Base-by-base conservation (phyloP, 2,329 filamentous ascomycete species). In the Penicillium concentricum region DNA sequence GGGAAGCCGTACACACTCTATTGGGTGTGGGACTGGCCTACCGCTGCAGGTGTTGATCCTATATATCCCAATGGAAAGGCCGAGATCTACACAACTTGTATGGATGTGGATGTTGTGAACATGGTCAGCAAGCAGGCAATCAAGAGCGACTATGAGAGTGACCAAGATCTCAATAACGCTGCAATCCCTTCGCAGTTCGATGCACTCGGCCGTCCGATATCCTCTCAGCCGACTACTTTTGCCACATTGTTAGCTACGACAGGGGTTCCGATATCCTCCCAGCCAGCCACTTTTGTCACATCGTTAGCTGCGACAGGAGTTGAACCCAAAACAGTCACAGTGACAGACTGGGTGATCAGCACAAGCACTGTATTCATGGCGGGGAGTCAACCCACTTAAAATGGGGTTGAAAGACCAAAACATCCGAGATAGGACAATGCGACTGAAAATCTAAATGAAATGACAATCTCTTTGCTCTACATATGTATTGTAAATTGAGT, bases 21-120 rank as follows among this genome's bases (percentile, higher is more conserved):
- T 80, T 97, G 93, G 93, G 88, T 97, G 44, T 97, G 94, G 94
- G 89, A 96, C 74, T 99, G 92, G 91, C 87, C 88, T 3, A 87
- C 84, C 15, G 79, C 62, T n/a, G 67, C 75, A 12, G 65, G 67
- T 37, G 69, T 60, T 18, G 69, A 76, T 58, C 64, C 72, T 16
- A 66, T 60, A 9, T 62, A 75, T 22, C 73, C 74, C n/a, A 61
- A 75, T 7, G 77, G 77, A 39, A 79, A 79, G 62, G 61, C 70
- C 44, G 78, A 81, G 62, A 69, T 78, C 37, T 81, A 81, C 57
- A 81, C 79, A 2, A 78, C 77, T 15, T 81, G 79, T 60, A 79
- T 81, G 65, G 79, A 81, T 59, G 67, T 81, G 20, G 72, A 80
- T 51, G 68, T 80, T 43, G 61, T 70, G 28, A 48, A 65, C n/a